phyloP scores from a whole-genome alignment of 2,329 filamentous ascomycete genomes.

The Aspergillus proliferans region DNA sequence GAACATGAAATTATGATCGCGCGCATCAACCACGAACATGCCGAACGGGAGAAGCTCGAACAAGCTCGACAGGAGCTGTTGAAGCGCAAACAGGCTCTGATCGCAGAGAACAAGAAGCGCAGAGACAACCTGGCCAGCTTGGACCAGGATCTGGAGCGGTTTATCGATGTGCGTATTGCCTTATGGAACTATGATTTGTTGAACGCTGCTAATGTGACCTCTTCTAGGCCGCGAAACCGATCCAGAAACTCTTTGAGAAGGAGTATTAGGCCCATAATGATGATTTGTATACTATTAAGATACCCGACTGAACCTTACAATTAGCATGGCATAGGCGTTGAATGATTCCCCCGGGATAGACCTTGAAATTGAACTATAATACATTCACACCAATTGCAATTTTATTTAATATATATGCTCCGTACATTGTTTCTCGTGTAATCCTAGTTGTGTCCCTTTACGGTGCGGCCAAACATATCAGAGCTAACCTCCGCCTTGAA shows the following conservation, averaged over 20 bases:
- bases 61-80: conserved; percentile 72
- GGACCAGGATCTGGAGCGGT: conserved; percentile 87
- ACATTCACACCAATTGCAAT: no score
- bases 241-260: conserved; percentile 79
- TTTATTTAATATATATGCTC: no score
- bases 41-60: conserved; percentile 77
- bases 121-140: conserved; percentile 89
- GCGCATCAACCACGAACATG: conserved; percentile 83
- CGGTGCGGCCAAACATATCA: no score
- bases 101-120: conserved; percentile 78
- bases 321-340: neutral
- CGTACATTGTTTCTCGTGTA: no score
- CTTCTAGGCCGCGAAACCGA: conserved; percentile 72
- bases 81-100: conserved; percentile 63
- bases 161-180: conserved; percentile 65
- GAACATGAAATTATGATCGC: conserved; percentile 82
- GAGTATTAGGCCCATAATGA: conserved; percentile 38
- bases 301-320: neutral
- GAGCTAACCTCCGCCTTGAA: neutral
- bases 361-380: no score
- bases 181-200: neutral
- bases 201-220: conserved; percentile 12
- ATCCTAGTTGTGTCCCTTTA: no score
- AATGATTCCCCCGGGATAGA: no score
- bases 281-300: neutral